A percentile compares a stretch with the other conserved stretches of the same genome.
Evolutionary conservation across 2,329 filamentous ascomycete species (phyloP).

Genomic region (Aspergillus sp.): DNA sequence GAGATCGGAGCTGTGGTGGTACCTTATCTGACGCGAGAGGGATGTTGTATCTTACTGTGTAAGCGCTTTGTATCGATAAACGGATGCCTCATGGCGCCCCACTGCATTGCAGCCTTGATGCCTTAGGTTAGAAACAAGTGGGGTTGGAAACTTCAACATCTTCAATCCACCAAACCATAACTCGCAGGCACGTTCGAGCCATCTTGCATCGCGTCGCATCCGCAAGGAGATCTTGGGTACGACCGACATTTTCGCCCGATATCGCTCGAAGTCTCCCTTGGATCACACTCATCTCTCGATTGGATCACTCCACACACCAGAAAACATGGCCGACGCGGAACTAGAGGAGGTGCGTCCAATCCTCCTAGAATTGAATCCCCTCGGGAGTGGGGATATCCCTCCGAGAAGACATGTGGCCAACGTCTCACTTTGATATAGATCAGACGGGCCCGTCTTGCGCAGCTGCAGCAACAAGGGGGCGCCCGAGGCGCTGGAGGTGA

Average conservation of each 20-base stretch:
- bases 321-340: conserved; percentile 63
- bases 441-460: conserved; percentile 84
- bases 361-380: background rate
- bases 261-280: background rate
- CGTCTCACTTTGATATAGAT: conserved; percentile 57
- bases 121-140: conserved; percentile 18
- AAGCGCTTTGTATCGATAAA: background rate
- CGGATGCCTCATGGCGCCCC: conserved; percentile 15
- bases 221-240: background rate
- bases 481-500: conserved; percentile 48
- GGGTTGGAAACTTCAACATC: conserved; percentile 17
- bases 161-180: conserved; percentile 1
- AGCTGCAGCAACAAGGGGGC: conserved; percentile 80
- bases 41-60: background rate
- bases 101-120: conserved; percentile 13
- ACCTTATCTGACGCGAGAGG: background rate
- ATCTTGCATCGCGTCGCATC: background rate
- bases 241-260: background rate
- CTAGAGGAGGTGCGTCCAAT: conserved; percentile 56
- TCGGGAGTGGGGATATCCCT: background rate
- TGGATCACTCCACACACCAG: background rate
- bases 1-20: background rate
- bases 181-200: background rate
- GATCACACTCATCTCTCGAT: background rate
- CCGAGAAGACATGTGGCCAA: no score